Conservation (phyloP, 1,284 basidiomycete species). For the Ganoderma lucidum region DNA sequence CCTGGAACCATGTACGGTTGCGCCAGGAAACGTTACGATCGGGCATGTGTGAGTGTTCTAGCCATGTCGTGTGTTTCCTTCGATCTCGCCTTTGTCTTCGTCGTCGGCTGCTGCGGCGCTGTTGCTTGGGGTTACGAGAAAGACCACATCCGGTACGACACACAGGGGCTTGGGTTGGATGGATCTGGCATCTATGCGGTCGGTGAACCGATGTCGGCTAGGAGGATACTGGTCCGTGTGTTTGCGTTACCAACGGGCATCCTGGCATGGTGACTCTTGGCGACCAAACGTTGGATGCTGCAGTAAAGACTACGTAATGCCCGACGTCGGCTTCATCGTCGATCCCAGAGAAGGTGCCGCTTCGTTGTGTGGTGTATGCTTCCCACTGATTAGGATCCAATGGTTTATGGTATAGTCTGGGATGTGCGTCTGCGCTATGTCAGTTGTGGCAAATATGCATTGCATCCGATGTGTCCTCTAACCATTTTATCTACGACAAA, state of each 20-base stretch:
- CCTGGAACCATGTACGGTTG: constrained; percentile 41
- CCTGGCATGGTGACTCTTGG: neutral
- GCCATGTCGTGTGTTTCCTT: neutral
- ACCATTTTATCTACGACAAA: neutral
- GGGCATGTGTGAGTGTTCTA: constrained; percentile 72
- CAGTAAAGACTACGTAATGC: neutral
- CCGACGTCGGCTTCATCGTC: neutral
- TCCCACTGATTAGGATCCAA: neutral
- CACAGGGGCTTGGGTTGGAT: neutral
- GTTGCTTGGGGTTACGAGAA: neutral
- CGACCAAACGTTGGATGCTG: neutral
- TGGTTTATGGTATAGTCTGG: neutral
- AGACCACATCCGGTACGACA: neutral
- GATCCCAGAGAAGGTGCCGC: neutral
- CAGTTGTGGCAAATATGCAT: neutral
- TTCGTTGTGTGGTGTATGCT: neutral
- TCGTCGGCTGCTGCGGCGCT: neutral
- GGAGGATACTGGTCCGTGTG: neutral
- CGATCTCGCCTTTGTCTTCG: constrained; percentile 14
- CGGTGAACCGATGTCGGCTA: neutral
- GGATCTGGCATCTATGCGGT: neutral
- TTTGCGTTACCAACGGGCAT: constrained; percentile 8
- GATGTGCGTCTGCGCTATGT: neutral
- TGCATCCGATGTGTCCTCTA: neutral
- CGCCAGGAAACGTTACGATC: constrained; percentile 61